Percentiles rank a stretch among this genome's conserved stretches.
Evolutionary conservation across 192 early-diverging fungal species (phyloP).

Genomic region (Entomortierella lignicola): DNA sequence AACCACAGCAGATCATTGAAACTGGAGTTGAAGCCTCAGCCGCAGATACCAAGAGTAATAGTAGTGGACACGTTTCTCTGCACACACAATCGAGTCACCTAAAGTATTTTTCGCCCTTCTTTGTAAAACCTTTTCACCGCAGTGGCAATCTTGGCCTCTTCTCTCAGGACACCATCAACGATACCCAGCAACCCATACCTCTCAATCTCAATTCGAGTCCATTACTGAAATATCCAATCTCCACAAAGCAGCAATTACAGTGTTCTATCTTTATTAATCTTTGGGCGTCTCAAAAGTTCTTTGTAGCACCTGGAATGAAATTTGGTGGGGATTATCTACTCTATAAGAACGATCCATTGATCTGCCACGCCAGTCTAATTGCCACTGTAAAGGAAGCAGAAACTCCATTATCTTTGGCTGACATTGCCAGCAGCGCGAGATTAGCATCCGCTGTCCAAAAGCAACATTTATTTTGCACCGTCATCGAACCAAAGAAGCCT

Average conservation of each 20-base stretch:
- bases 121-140: not conserved
- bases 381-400: conserved; percentile 58
- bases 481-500: not conserved
- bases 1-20: not conserved
- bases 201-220: not conserved
- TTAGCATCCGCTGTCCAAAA: conserved; percentile 84
- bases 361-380: conserved; percentile 76
- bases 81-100: not conserved
- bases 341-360: conserved; percentile 81
- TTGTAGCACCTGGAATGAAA: conserved; percentile 78
- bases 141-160: not conserved
- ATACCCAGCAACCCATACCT: too few relatives aligned
- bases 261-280: conserved; percentile 71
- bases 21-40: not conserved
- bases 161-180: not conserved
- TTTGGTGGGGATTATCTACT: conserved; percentile 91
- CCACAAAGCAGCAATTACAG: conserved; percentile 42
- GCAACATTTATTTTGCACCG: conserved; percentile 65
- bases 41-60: not conserved
- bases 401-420: conserved; percentile 53
- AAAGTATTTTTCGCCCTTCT: not conserved
- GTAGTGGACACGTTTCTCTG: not conserved
- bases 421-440: conserved; percentile 70
- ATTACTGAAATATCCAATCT: conserved; percentile 55
- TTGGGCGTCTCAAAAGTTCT: conserved; percentile 70